phyloP scores from a whole-genome alignment of 164 flowering plant genomes.

The Echeveria elegans region DNA sequence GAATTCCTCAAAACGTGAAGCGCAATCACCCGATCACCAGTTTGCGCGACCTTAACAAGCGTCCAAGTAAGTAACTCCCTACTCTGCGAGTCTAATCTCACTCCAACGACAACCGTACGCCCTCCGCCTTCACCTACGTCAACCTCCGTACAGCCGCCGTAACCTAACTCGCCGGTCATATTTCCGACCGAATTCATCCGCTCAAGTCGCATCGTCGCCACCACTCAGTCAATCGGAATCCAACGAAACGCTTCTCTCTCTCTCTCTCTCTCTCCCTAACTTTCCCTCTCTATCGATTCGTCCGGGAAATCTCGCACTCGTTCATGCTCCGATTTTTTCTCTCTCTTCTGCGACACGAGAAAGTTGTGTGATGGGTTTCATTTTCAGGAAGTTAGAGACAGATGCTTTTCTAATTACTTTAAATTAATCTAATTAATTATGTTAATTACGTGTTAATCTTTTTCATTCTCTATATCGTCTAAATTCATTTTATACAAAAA shows the following conservation, averaged over 20 bases:
- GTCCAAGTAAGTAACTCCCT: conserved; percentile 40
- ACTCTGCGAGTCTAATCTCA: conserved; percentile 28
- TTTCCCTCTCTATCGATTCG: background rate
- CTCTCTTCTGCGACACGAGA: background rate
- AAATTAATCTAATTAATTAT: too few relatives aligned
- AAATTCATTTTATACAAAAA: background rate
- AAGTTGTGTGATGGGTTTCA: background rate
- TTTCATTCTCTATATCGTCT: background rate
- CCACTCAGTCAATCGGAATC: background rate
- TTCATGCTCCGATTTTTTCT: conserved; percentile 1
- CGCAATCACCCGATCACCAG: conserved; percentile 37
- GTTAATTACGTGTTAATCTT: background rate
- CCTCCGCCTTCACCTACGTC: conserved; percentile 5
- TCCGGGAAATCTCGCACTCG: background rate
- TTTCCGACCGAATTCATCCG: background rate
- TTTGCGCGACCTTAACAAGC: conserved; percentile 28
- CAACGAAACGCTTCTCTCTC: background rate
- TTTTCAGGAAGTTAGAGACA: background rate
- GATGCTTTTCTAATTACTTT: background rate
- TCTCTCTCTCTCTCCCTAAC: background rate
- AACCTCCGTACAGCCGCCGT: background rate
- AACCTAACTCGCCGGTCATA: background rate
- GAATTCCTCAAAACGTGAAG: conserved; percentile 24
- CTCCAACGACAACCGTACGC: conserved; percentile 29
- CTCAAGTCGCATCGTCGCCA: background rate